These are phyloP conservation scores for Mycena galopus DNA, from an alignment of 768 basidiomycete genomes.

Conservation along the genomic window DNA sequence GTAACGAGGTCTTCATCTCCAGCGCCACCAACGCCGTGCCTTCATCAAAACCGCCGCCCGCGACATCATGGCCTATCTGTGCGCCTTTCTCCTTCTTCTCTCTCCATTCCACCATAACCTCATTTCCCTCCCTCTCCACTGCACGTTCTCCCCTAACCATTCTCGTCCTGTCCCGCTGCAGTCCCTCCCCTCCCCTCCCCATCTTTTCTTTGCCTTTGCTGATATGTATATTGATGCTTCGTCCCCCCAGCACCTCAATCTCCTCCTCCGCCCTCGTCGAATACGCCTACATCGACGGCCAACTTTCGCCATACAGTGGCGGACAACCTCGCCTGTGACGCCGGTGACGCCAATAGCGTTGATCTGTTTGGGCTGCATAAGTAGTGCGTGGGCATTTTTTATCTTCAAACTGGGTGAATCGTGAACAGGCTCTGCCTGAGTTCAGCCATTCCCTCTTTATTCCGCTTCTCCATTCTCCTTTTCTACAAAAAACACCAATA, in stretches of 20 bases:
- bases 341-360: not conserved
- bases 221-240: no score
- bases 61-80: conserved; percentile 69
- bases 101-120: no score
- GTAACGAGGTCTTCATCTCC: conserved; percentile 77
- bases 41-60: conserved; percentile 82
- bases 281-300: conserved; percentile 1
- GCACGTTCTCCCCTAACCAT: no score
- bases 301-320: not conserved
- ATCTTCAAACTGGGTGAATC: no score
- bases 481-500: no score
- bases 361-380: conserved; percentile 13
- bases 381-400: conserved; percentile 1
- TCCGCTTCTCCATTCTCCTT: no score
- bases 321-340: not conserved
- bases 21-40: conserved; percentile 61
- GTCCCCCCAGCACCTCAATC: conserved; percentile 5
- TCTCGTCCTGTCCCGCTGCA: no score
- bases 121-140: no score
- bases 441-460: no score
- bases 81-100: conserved; percentile 61
- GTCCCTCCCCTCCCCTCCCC: no score
- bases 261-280: not conserved
- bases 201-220: not conserved
- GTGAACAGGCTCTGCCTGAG: no score